These are phyloP conservation scores for Yamadazyma sp. DNA, from an alignment of 1,139 yeast genomes.

Conservation along the genomic window DNA sequence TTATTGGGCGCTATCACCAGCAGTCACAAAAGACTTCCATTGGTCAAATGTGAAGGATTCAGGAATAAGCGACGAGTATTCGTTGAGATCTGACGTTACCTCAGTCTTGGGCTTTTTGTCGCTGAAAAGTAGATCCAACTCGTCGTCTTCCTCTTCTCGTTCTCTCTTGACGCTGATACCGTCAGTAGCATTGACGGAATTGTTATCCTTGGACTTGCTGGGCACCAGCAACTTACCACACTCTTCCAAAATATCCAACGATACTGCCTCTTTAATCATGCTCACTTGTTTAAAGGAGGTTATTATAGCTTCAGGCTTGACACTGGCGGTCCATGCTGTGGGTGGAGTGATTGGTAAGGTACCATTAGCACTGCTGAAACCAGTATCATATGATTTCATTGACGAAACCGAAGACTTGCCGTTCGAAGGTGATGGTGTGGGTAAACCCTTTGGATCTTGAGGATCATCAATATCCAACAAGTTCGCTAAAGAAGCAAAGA, in stretches of 20 bases:
- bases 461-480: slow-evolving; percentile 47
- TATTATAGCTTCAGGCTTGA: slow-evolving; percentile 45
- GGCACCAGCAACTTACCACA: slow-evolving; percentile 20
- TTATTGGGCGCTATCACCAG: not conserved
- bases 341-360: slow-evolving; percentile 39
- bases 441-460: slow-evolving; percentile 18
- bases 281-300: slow-evolving; percentile 50
- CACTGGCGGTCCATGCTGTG: slow-evolving; percentile 46
- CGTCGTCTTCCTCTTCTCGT: slow-evolving; percentile 26
- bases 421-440: slow-evolving; percentile 31
- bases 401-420: slow-evolving; percentile 16
- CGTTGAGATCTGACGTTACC: slow-evolving; percentile 13
- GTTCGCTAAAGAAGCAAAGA: slow-evolving; percentile 54
- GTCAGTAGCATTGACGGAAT: not conserved
- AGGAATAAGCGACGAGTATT: slow-evolving; percentile 24
- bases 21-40: slow-evolving; percentile 27
- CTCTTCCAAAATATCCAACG: slow-evolving; percentile 30
- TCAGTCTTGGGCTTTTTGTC: slow-evolving; percentile 32
- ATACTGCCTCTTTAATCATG: slow-evolving; percentile 30
- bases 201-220: not conserved
- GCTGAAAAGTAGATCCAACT: slow-evolving; percentile 33
- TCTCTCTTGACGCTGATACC: slow-evolving; percentile 21
- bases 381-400: slow-evolving; percentile 17
- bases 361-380: slow-evolving; percentile 14
- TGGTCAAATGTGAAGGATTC: slow-evolving; percentile 40